Percentiles rank a stretch among this genome's conserved stretches.
phyloP scores from a whole-genome alignment of 164 flowering plant genomes.

The Aristolochia fimbriata region DNA sequence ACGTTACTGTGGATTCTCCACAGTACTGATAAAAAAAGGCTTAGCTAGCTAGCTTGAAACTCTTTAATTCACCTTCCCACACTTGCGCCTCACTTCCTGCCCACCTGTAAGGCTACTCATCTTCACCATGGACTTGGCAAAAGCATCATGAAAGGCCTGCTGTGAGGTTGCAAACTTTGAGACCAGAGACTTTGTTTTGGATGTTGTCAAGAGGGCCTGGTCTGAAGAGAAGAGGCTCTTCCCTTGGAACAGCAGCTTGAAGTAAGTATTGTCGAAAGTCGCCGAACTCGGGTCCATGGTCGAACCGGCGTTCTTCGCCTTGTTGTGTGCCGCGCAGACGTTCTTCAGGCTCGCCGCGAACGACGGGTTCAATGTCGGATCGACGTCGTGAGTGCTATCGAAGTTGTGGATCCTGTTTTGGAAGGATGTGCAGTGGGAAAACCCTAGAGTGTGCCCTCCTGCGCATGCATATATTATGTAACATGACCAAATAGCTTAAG shows the following conservation, averaged over 20 bases:
- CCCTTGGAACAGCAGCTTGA: constrained; percentile 51
- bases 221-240: constrained; percentile 69
- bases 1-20: too few species aligned
- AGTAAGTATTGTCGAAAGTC: constrained; percentile 60
- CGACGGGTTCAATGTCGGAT: constrained; percentile 48
- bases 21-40: too few species aligned
- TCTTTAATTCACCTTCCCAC: constrained; percentile 33
- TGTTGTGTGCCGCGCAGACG: constrained; percentile 52
- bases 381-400: constrained; percentile 36
- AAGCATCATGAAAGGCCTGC: constrained; percentile 44
- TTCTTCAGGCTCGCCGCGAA: constrained; percentile 45
- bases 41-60: too few species aligned
- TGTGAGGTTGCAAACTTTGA: constrained; percentile 40
- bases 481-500: too few species aligned
- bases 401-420: constrained; percentile 78
- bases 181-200: constrained; percentile 42
- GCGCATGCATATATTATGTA: constrained; percentile 5
- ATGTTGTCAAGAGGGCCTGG: constrained; percentile 44
- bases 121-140: constrained; percentile 74
- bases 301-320: constrained; percentile 49
- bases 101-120: constrained; percentile 68
- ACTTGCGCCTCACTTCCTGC: constrained; percentile 58
- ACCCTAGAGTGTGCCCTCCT: constrained; percentile 91
- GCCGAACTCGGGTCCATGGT: constrained; percentile 42
- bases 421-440: constrained; percentile 85